These are phyloP conservation scores for Leccinum longicurvipes DNA, from an alignment of 768 basidiomycete genomes.

Conservation along the genomic window DNA sequence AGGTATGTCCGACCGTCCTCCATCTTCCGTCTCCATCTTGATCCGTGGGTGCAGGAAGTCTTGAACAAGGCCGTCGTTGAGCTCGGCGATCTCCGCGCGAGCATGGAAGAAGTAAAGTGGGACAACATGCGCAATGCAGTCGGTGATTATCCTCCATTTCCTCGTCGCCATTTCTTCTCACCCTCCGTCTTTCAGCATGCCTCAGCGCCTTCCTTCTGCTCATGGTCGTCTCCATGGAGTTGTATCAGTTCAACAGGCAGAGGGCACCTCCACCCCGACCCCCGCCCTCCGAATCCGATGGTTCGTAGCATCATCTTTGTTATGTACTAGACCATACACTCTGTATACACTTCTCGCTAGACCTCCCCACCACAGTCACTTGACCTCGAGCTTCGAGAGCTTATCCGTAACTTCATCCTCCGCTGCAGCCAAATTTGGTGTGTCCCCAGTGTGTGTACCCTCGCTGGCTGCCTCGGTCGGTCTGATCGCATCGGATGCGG, in stretches of 20 bases:
- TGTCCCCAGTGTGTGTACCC: constrained; percentile 25
- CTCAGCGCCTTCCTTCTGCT: constrained; percentile 64
- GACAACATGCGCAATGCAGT: constrained; percentile 84
- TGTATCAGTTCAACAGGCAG: constrained; percentile 44
- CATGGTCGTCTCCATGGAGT: constrained; percentile 68
- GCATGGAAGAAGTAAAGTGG: constrained; percentile 85
- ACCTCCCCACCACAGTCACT: constrained; percentile 29
- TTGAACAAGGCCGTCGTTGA: constrained; percentile 71
- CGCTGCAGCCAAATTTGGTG: constrained; percentile 19
- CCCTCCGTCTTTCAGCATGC: constrained; percentile 42
- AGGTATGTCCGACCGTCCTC: constrained; percentile 43
- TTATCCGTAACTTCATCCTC: constrained; percentile 42
- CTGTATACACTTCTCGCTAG: not conserved
- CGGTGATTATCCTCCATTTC: constrained; percentile 40
- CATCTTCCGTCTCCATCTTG: not conserved
- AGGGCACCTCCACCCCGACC: not conserved
- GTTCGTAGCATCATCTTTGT: constrained; percentile 14
- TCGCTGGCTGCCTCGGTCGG: not conserved
- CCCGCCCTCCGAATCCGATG: not conserved
- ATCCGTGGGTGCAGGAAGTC: constrained; percentile 48
- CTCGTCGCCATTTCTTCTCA: not conserved
- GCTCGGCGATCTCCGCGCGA: constrained; percentile 75
- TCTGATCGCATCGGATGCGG: constrained; percentile 8
- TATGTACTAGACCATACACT: constrained; percentile 14
- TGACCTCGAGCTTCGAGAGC: constrained; percentile 57